Conservation (phyloP, 2,329 filamentous ascomycete genomes). For the Fusarium brevicatenulatum region DNA sequence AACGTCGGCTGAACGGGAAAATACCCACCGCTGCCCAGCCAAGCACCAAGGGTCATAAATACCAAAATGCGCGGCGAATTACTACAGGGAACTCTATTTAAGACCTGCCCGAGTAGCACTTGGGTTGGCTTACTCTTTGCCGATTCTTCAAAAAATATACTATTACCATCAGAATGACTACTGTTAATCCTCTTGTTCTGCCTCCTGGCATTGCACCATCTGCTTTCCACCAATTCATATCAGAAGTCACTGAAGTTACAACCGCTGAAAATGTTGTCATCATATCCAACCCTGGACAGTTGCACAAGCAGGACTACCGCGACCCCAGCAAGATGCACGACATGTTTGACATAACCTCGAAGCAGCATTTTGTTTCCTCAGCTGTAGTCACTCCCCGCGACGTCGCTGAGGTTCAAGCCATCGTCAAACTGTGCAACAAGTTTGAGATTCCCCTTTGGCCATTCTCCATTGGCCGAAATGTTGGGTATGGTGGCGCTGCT, state of each 20-base stretch:
- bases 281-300: slow-evolving; percentile 1
- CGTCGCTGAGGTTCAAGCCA: slow-evolving; percentile 26
- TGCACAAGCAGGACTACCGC: slow-evolving; percentile 21
- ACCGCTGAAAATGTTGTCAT: slow-evolving; percentile 20
- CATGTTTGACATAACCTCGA: slow-evolving; percentile 32
- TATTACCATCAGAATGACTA: neutral
- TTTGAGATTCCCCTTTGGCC: slow-evolving; percentile 35
- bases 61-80: rapidly evolving
- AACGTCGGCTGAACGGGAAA: neutral
- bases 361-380: slow-evolving; percentile 28
- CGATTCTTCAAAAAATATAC: neutral
- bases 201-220: slow-evolving; percentile 6
- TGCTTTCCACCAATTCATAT: slow-evolving; percentile 25
- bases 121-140: neutral
- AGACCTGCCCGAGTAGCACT: neutral
- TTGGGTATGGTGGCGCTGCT: slow-evolving; percentile 31
- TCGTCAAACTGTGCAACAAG: slow-evolving; percentile 23
- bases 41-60: rapidly evolving
- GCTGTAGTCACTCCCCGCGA: slow-evolving; percentile 26
- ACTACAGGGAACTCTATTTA: neutral
- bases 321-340: slow-evolving; percentile 34
- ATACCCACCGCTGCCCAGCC: neutral
- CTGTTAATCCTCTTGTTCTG: slow-evolving; percentile 4
- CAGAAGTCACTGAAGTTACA: neutral
- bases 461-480: slow-evolving; percentile 32